phyloP scores from a whole-genome alignment of 805 yeast genomes.

The Sugiyamaella smithiae region DNA sequence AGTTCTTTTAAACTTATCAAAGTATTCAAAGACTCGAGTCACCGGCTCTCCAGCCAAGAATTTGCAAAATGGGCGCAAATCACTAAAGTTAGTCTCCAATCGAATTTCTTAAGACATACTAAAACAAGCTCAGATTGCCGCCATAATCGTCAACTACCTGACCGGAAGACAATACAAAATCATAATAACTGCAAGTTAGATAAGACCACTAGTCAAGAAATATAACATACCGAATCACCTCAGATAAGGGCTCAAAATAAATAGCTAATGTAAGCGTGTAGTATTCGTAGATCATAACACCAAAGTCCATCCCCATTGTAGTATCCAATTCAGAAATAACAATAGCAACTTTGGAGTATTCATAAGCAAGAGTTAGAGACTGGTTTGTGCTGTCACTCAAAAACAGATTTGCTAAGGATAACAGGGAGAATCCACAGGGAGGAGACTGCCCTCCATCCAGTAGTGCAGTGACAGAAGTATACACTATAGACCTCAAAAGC shows the following conservation, averaged over 20 bases:
- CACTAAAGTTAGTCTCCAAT: slow-evolving; percentile 14
- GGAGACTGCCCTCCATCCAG: slow-evolving; percentile 42
- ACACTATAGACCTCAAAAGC: slow-evolving; percentile 36
- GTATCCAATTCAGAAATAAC: slow-evolving; percentile 36
- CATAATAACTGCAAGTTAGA: slow-evolving; percentile 22
- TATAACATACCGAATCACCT: slow-evolving; percentile 32
- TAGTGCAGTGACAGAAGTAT: slow-evolving; percentile 38
- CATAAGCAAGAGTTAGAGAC: slow-evolving; percentile 40
- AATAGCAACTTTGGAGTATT: slow-evolving; percentile 42
- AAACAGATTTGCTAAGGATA: slow-evolving; percentile 38
- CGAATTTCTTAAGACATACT: slow-evolving; percentile 13
- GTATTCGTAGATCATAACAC: slow-evolving; percentile 41
- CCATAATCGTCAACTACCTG: slow-evolving; percentile 26
- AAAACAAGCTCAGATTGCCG: slow-evolving; percentile 25
- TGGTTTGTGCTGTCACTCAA: slow-evolving; percentile 33
- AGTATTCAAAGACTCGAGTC: slow-evolving; percentile 19
- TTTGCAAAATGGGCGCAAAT: slow-evolving; percentile 26
- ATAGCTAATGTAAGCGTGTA: slow-evolving; percentile 44
- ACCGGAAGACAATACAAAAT: slow-evolving; percentile 25
- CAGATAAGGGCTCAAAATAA: slow-evolving; percentile 41
- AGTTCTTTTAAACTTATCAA: slow-evolving; percentile 17
- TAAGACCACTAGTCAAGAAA: not conserved
- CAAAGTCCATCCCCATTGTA: slow-evolving; percentile 37
- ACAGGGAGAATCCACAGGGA: slow-evolving; percentile 39
- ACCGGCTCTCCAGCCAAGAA: slow-evolving; percentile 27